Conservation (phyloP, 352 stramenopile genomes). For the Phytophthora sojae region DNA sequence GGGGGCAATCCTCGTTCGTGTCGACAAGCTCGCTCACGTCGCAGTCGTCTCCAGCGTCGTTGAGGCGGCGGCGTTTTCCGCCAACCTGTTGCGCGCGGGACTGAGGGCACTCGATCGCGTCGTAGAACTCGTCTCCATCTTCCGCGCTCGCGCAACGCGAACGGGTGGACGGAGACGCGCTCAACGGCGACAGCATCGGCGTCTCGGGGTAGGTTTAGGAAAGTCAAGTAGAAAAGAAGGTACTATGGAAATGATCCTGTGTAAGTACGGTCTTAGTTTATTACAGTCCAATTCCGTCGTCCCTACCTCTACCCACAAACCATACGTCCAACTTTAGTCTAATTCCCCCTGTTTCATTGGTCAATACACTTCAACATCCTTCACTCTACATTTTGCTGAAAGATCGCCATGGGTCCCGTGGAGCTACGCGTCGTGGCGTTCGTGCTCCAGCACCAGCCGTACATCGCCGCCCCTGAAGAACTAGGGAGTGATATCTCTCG, state of each 20-base stretch:
- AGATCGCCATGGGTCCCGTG: neutral
- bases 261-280: slow-evolving; percentile 13
- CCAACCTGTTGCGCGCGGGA: neutral
- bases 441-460: neutral
- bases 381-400: neutral
- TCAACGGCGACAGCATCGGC: neutral
- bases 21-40: neutral
- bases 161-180: neutral
- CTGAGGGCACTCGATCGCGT: neutral
- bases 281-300: neutral
- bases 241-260: slow-evolving; percentile 13
- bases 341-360: neutral
- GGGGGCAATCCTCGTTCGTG: too few species aligned
- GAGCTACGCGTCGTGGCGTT: neutral
- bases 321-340: neutral
- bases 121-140: neutral
- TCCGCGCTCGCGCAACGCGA: neutral
- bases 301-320: neutral
- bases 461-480: neutral
- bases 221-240: slow-evolving; percentile 9
- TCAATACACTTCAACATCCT: neutral
- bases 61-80: neutral
- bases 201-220: neutral
- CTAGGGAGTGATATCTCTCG: neutral
- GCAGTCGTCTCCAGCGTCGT: neutral